A percentile compares a stretch with the other conserved stretches of the same genome.
Evolutionary conservation across 2,329 filamentous ascomycete genomes (phyloP).

Genomic region (Penicillium rolfsii): DNA sequence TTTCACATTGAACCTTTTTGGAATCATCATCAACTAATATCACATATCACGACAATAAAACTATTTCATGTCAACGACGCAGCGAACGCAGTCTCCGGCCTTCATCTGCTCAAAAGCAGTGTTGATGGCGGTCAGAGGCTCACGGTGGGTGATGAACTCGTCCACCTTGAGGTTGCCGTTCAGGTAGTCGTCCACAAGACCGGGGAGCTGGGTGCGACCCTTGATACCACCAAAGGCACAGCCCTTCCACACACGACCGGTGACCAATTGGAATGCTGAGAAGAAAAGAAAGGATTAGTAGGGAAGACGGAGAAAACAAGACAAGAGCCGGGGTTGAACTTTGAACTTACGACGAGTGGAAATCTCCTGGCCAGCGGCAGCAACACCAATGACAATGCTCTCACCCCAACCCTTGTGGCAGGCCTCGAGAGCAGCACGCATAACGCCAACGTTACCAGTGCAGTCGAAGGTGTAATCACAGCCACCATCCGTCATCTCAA

Average conservation of each 20-base stretch:
- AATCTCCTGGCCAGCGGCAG: conserved; percentile 94
- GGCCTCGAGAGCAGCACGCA: conserved; percentile 92
- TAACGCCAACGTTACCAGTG: conserved; percentile 94
- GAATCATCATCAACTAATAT: conserved; percentile 14
- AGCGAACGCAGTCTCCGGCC: conserved; percentile 93
- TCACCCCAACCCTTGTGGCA: conserved; percentile 99
- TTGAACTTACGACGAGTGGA: conserved; percentile 80
- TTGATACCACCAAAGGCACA: conserved; percentile 99
- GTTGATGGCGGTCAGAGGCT: conserved; percentile 82
- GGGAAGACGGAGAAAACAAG: not conserved
- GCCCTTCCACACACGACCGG: conserved; percentile 95
- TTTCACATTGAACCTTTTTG: conserved; percentile 29
- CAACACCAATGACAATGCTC: conserved; percentile 97
- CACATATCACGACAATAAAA: conserved; percentile 9
- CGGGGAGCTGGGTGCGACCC: conserved; percentile 87
- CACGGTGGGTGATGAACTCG: conserved; percentile 98
- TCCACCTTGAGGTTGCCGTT: conserved; percentile 92
- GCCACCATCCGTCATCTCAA: conserved; percentile 97
- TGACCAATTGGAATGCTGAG: conserved; percentile 95
- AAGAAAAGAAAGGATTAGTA: conserved; percentile 21
- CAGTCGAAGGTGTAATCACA: conserved; percentile 99
- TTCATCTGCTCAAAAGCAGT: conserved; percentile 92
- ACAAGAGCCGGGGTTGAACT: not conserved
- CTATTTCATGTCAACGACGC: conserved; percentile 71
- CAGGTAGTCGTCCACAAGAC: conserved; percentile 87